These are phyloP conservation scores for Sclerotinia subarctica DNA, from an alignment of 2,329 filamentous ascomycete genomes.

Conservation along the genomic window DNA sequence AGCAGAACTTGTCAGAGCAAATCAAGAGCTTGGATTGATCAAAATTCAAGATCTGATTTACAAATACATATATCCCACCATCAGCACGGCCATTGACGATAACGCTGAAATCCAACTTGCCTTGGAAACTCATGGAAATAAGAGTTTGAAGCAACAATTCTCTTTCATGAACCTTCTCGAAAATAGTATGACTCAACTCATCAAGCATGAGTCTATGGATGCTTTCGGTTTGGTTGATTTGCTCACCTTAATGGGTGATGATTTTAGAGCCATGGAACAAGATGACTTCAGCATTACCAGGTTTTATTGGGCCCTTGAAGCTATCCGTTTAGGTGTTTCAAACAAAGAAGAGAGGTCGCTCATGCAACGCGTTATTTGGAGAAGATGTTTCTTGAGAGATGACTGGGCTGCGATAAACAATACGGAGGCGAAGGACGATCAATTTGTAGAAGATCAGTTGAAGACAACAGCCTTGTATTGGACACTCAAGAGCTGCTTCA, in stretches of 20 bases:
- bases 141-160: slow-evolving; percentile 55
- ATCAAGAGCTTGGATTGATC: slow-evolving; percentile 45
- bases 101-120: slow-evolving; percentile 74
- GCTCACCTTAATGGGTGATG: slow-evolving; percentile 66
- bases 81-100: slow-evolving; percentile 72
- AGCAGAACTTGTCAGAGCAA: slow-evolving; percentile 37
- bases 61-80: slow-evolving; percentile 63
- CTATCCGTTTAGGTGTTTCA: slow-evolving; percentile 46
- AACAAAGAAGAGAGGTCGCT: slow-evolving; percentile 56
- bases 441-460: slow-evolving; percentile 60
- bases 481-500: slow-evolving; percentile 62
- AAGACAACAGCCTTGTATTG: slow-evolving; percentile 64
- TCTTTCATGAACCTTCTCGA: slow-evolving; percentile 70
- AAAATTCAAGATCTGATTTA: slow-evolving; percentile 78
- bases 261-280: slow-evolving; percentile 42
- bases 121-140: slow-evolving; percentile 56
- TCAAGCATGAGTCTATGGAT: slow-evolving; percentile 70
- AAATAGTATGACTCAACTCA: slow-evolving; percentile 64
- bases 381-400: slow-evolving; percentile 77
- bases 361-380: slow-evolving; percentile 71
- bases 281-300: slow-evolving; percentile 52
- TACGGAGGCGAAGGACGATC: slow-evolving; percentile 70
- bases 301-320: slow-evolving; percentile 59
- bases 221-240: slow-evolving; percentile 65
- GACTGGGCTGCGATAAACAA: slow-evolving; percentile 81